Base-by-base conservation (phyloP, 2,329 filamentous ascomycete species). In the Pseudohalonectria lignicola region DNA sequence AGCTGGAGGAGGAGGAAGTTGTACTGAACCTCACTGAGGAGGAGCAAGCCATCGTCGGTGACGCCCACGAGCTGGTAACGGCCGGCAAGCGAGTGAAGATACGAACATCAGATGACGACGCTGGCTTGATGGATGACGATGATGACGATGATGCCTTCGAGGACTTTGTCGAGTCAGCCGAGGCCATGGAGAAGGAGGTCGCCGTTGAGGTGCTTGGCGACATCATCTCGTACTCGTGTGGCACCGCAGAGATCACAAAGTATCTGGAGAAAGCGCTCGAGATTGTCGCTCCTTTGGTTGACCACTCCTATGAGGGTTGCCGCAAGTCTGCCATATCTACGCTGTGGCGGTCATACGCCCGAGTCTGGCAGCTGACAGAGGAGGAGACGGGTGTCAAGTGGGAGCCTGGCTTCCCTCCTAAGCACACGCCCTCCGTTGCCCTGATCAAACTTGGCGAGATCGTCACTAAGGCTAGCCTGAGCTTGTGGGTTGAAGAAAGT, bases 131-230 rank as follows among this genome's bases (percentile, higher is more conserved):
- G 26, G 77, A 76, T 28, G 70, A 73, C 37, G 74, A 76, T 37
- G 71, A 76, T 45, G 71, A 81, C 12, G 76, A 78, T 4, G 83
- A 87, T 33, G 81, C 86, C 28, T 83, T 90, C 31, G 85, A 86
- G 41, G 85, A 87, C 43, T 87, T 85, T 74, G 86, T 86, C 36
- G 84, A 93, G 44, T 93, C 86, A 19, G 86, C 87, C 38, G 76
- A 95, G 39, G 86, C 90, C 18, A 76, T 94, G 51, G 92, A 96
- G 71, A 95, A 96, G 64, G 92, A 98, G 63, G 93, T 96, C 50
- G 90, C 92, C 28, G 78, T 94, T 32, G 92, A 98, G 60, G 88
- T 95, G 5, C 74, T 95, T 26, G 92, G 88, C 46, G 92, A 98
- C 54, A 78, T 98, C 44, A 81, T 96, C 52, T 82, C 84, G 34